phyloP scores from a whole-genome alignment of 148 eudicot genomes.

The Camellia japonica region DNA sequence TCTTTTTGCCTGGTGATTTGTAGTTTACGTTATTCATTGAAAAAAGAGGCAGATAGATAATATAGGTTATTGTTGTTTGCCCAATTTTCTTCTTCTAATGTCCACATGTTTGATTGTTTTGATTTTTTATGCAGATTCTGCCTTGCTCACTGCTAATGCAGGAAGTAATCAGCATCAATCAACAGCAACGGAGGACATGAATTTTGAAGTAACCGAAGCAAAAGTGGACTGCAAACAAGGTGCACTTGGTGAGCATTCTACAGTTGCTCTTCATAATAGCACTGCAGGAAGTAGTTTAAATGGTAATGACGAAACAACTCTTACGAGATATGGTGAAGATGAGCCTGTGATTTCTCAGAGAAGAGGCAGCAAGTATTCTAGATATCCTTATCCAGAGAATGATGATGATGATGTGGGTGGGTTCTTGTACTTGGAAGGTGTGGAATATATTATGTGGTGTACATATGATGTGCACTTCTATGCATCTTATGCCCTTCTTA shows the following conservation, averaged over 20 bases:
- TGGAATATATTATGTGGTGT: slow-evolving; percentile 99
- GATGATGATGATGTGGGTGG: slow-evolving; percentile 81
- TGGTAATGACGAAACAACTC: slow-evolving; percentile 22
- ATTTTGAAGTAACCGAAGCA: slow-evolving; percentile 29
- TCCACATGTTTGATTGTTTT: slow-evolving; percentile 4
- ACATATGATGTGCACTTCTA: slow-evolving; percentile 98
- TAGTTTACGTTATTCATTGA: not conserved
- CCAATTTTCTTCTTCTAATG: not conserved
- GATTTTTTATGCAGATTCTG: slow-evolving; percentile 50
- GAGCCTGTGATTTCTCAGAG: slow-evolving; percentile 26
- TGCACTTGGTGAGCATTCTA: slow-evolving; percentile 28
- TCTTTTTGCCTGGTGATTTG: not conserved
- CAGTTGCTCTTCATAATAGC: slow-evolving; percentile 13
- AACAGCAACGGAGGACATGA: slow-evolving; percentile 21
- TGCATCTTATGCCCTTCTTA: slow-evolving; percentile 95
- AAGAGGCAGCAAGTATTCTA: slow-evolving; percentile 10
- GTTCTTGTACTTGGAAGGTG: slow-evolving; percentile 93
- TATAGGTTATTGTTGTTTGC: not conserved
- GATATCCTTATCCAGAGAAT: slow-evolving; percentile 19
- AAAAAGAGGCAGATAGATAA: not conserved
- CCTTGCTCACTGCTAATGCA: slow-evolving; percentile 36
- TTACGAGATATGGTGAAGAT: slow-evolving; percentile 20
- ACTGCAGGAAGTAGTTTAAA: slow-evolving; percentile 18
- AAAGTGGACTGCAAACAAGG: slow-evolving; percentile 33
- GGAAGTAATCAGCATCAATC: slow-evolving; percentile 20